Evolutionary conservation across 345 rosid genomes (phyloP).

Genomic region (Cardamine resedifolia): DNA sequence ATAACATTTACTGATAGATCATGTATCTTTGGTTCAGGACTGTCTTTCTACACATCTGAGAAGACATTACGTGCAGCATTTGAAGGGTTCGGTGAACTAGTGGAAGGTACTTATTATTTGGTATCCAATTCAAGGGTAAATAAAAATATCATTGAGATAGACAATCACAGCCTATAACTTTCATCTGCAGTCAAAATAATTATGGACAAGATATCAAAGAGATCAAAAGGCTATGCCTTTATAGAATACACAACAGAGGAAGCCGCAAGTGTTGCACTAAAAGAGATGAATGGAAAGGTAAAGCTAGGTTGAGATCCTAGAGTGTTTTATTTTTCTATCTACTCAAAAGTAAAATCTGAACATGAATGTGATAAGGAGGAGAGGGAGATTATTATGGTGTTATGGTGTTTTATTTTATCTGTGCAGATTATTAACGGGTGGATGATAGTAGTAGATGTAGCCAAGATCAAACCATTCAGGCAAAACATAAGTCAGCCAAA

Average conservation of each 20-base stretch:
- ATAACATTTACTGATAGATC: constrained; percentile 1
- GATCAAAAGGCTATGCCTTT: constrained; percentile 94
- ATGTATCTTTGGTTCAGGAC: constrained; percentile 48
- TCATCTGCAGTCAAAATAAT: constrained; percentile 68
- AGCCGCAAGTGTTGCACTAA: constrained; percentile 81
- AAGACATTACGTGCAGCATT: constrained; percentile 87
- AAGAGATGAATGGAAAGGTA: constrained; percentile 98
- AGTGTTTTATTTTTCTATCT: background rate
- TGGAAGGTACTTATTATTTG: constrained; percentile 55
- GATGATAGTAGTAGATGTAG: constrained; percentile 98
- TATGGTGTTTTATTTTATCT: background rate
- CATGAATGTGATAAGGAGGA: background rate
- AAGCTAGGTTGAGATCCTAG: constrained; percentile 1
- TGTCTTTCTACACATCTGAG: constrained; percentile 96
- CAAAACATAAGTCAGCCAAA: constrained; percentile 36
- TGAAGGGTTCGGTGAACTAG: constrained; percentile 87
- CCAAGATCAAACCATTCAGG: constrained; percentile 56
- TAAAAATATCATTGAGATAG: background rate
- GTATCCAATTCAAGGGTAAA: background rate
- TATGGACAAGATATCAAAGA: constrained; percentile 96
- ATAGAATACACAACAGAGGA: constrained; percentile 88
- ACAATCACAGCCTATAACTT: background rate
- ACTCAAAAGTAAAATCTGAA: background rate
- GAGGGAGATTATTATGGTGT: constrained; percentile 3
- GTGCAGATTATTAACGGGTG: constrained; percentile 94